A percentile compares a stretch with the other conserved stretches of the same genome.
These are phyloP conservation scores for Marchantia polymorpha DNA, from an alignment of 225 moss, liverwort and hornwort species.

Conservation along the genomic window DNA sequence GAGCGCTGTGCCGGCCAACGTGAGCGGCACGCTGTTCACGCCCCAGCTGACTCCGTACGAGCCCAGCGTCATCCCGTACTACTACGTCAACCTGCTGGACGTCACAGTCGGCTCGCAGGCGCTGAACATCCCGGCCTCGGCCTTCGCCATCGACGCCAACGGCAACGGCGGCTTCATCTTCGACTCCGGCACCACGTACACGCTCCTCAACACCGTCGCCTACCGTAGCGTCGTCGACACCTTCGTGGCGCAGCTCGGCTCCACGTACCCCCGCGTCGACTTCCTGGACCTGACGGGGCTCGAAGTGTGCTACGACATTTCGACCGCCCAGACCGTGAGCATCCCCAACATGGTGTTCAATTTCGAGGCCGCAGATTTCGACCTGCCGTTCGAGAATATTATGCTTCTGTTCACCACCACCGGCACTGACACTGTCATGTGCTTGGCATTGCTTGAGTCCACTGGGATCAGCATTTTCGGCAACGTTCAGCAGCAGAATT, in stretches of 20 bases:
- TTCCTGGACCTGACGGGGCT: background rate
- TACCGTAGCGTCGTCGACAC: slow-evolving; percentile 6
- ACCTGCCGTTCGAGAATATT: slow-evolving; percentile 27
- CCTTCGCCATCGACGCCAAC: slow-evolving; percentile 7
- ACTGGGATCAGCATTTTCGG: slow-evolving; percentile 21
- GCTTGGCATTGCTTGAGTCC: slow-evolving; percentile 15
- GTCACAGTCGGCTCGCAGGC: slow-evolving; percentile 4
- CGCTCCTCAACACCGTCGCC: slow-evolving; percentile 9
- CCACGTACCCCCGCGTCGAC: background rate
- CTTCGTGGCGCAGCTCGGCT: background rate
- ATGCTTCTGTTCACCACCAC: background rate
- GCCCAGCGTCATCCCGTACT: slow-evolving; percentile 15
- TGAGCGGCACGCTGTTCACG: slow-evolving; percentile 1
- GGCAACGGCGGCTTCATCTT: slow-evolving; percentile 36
- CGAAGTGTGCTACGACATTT: too few species aligned
- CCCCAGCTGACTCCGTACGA: slow-evolving; percentile 20
- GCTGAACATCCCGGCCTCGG: slow-evolving; percentile 18
- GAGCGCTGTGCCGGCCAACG: slow-evolving; percentile 26
- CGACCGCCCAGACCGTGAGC: background rate
- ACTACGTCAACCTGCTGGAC: slow-evolving; percentile 28
- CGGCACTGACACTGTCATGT: slow-evolving; percentile 10
- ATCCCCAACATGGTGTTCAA: slow-evolving; percentile 9
- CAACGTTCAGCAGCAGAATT: too few species aligned
- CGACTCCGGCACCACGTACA: slow-evolving; percentile 43
- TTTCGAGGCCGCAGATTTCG: slow-evolving; percentile 28